phyloP scores from a whole-genome alignment of 2,329 filamentous ascomycete species.

The Epichloe amarillans region DNA sequence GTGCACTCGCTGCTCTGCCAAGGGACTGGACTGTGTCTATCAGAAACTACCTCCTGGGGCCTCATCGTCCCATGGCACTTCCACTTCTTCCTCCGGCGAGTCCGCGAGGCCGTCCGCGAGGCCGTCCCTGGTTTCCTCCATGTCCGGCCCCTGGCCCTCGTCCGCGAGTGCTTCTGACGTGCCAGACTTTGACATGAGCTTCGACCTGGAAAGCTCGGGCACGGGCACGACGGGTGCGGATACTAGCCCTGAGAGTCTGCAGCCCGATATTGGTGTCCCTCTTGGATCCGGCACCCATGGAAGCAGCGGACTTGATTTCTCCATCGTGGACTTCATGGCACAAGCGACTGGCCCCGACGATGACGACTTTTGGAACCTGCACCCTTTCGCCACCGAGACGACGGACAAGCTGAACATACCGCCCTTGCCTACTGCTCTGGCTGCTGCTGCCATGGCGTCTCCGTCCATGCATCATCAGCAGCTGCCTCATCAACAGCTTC shows the following conservation, averaged over 20 bases:
- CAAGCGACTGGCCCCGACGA: constrained; percentile 8
- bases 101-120: constrained; percentile 6
- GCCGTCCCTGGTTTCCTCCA: neutral
- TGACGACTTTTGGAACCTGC: constrained; percentile 15
- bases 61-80: neutral
- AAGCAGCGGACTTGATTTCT: constrained; percentile 19
- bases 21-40: constrained; percentile 29
- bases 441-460: constrained; percentile 5
- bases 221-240: constrained; percentile 16
- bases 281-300: constrained; percentile 1
- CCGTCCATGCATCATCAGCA: constrained; percentile 5
- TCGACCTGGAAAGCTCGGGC: constrained; percentile 11
- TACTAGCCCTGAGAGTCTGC: constrained; percentile 20
- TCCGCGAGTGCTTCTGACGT: constrained; percentile 6
- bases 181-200: constrained; percentile 24
- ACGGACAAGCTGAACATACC: constrained; percentile 19
- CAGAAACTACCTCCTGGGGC: constrained; percentile 20
- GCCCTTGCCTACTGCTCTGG: constrained; percentile 11
- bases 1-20: constrained; percentile 29
- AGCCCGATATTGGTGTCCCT: constrained; percentile 1
- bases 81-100: constrained; percentile 9
- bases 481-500: constrained; percentile 3
- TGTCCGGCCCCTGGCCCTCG: neutral
- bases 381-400: constrained; percentile 7
- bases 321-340: constrained; percentile 21